These are phyloP conservation scores for Thermochaetoides dissita DNA, from an alignment of 2,329 filamentous ascomycete genomes.

Conservation along the genomic window DNA sequence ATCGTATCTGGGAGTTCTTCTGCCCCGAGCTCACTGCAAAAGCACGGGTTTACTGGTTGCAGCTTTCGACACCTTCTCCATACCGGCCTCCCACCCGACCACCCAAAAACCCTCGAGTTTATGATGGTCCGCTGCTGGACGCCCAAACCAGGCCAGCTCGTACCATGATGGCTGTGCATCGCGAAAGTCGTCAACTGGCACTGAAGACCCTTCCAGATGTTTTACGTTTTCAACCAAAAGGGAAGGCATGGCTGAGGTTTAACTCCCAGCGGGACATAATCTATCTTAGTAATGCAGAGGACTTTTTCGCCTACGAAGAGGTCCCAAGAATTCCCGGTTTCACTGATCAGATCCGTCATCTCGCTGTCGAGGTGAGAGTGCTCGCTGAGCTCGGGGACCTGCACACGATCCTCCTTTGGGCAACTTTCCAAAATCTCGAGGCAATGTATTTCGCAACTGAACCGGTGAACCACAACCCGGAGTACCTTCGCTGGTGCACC, in stretches of 20 bases:
- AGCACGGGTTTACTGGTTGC: conserved; percentile 16
- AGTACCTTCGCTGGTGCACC: conserved; percentile 15
- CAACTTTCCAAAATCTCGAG: conserved; percentile 6
- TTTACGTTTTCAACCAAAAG: conserved; percentile 9
- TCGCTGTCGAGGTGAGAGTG: conserved; percentile 11
- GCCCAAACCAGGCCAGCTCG: conserved; percentile 20
- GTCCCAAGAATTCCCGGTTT: conserved; percentile 2
- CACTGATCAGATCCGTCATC: conserved; percentile 9
- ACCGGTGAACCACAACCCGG: background rate
- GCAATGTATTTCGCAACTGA: conserved; percentile 12
- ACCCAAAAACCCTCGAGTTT: background rate
- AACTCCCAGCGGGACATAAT: conserved; percentile 19
- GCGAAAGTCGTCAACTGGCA: conserved; percentile 21
- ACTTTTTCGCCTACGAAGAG: background rate
- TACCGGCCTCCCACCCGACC: background rate
- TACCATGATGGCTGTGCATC: conserved; percentile 18
- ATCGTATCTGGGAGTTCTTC: conserved; percentile 22
- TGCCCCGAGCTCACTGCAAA: conserved; percentile 19
- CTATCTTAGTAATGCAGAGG: background rate
- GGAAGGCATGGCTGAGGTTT: conserved; percentile 16
- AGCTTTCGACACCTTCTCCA: background rate
- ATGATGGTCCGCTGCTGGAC: conserved; percentile 11
- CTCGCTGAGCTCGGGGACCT: background rate
- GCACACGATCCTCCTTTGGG: background rate
- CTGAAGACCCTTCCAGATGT: conserved; percentile 20